Evolutionary conservation across 805 yeast genomes (phyloP).

Genomic region (Kluyveromyces dobzhanskii): DNA sequence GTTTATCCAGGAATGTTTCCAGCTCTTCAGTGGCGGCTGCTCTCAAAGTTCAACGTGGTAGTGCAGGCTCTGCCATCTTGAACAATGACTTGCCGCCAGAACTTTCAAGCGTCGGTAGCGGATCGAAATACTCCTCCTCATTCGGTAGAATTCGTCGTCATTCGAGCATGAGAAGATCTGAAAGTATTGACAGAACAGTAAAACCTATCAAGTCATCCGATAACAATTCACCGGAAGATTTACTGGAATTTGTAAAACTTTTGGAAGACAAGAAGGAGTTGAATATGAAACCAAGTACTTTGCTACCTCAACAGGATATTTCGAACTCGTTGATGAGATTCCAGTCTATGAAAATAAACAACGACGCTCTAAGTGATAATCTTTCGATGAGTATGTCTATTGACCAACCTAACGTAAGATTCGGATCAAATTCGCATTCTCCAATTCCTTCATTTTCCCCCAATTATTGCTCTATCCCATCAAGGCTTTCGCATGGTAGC

Average conservation of each 20-base stretch:
- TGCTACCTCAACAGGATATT: slow-evolving; percentile 14
- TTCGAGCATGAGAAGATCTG: slow-evolving; percentile 33
- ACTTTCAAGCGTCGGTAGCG: slow-evolving; percentile 32
- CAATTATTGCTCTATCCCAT: slow-evolving; percentile 24
- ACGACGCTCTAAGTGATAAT: slow-evolving; percentile 48
- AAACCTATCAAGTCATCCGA: slow-evolving; percentile 17
- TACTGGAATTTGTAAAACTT: slow-evolving; percentile 62
- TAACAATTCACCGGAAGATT: slow-evolving; percentile 35
- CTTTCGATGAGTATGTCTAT: slow-evolving; percentile 41
- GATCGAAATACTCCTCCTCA: slow-evolving; percentile 63
- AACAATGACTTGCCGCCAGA: slow-evolving; percentile 17
- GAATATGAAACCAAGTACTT: slow-evolving; percentile 19
- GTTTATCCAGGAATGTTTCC: slow-evolving; percentile 36
- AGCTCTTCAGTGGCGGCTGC: slow-evolving; percentile 35
- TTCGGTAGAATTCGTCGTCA: slow-evolving; percentile 61
- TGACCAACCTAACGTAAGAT: slow-evolving; percentile 14
- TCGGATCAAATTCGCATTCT: slow-evolving; percentile 26
- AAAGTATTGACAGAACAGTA: slow-evolving; percentile 18
- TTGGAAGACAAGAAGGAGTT: slow-evolving; percentile 57
- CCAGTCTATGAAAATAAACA: slow-evolving; percentile 44
- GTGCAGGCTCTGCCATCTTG: slow-evolving; percentile 22
- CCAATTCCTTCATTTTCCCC: slow-evolving; percentile 28
- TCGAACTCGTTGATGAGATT: slow-evolving; percentile 43
- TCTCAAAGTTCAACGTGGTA: slow-evolving; percentile 33
- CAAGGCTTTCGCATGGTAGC: slow-evolving; percentile 21